Evolutionary conservation across 441 rosid species (phyloP), one percentile per base, ranked within the genome.

Genomic region (Gossypium gossypioides): DNA sequence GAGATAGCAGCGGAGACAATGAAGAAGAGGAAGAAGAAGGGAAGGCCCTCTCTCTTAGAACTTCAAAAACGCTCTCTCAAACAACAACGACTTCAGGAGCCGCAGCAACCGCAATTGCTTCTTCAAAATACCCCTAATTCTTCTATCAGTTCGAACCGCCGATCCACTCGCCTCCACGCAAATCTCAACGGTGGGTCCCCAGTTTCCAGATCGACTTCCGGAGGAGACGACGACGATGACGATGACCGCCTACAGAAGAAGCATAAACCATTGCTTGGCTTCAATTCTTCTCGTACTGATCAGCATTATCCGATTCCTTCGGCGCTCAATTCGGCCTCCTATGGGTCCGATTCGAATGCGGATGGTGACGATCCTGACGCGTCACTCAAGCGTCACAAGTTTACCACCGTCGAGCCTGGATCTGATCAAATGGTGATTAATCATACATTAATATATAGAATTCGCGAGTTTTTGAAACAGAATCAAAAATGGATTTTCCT

Each of bases 21-120:
- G 88, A 87, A 81, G 93, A 93, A 88, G 89, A 52, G 9, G 57
- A 54, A 18, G 57, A 93, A 91, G 75, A 93, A 93, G 82, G 97
- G 98, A 19, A 85, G 97, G 4, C 98, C 98, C 8, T 90, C 96
- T 71, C 86, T 93, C 0, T 69, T 93, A 37, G 96, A 93, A 77
- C 84, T 94, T 56, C 91, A 90, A 72, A 91, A 88, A 74, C 93
- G 97, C 74, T 86, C 93, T 72, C 85, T 91, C 68, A 94, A 87
- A 73, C 90, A 86, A 60, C 91, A 89, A 44, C 79, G 89, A 40
- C 80, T 77, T 10, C 77, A 73, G 6, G 7, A 42, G 22, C 46
- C 42, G 12, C 81, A 71, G 7, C 69, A 65, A 1, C 37, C 61
- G 16, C 77, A 66, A 37, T 51, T 57, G 3, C 69, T 65, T 0